Evolutionary conservation across 2,329 filamentous ascomycete genomes (phyloP).

Genomic region (Hirsutella rhossiliensis): DNA sequence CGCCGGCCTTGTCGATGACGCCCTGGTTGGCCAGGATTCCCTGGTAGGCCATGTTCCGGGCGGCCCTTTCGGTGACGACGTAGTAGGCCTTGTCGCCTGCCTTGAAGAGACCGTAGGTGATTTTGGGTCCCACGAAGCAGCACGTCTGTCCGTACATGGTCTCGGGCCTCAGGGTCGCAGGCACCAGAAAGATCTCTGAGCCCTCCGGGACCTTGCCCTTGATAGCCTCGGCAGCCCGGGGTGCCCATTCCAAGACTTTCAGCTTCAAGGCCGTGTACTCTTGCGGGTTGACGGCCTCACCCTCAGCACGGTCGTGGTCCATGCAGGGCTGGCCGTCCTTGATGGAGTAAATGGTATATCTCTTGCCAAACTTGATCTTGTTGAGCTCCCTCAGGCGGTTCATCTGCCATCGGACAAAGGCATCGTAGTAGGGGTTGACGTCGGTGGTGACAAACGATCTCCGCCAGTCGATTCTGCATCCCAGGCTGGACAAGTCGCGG

Average conservation of each 20-base stretch:
- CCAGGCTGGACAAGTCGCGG: conserved; percentile 70
- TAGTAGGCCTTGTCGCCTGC: conserved; percentile 68
- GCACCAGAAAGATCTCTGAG: conserved; percentile 77
- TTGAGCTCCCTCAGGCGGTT: conserved; percentile 75
- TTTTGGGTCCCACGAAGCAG: conserved; percentile 86
- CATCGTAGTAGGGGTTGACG: conserved; percentile 92
- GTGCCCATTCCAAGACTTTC: conserved; percentile 80
- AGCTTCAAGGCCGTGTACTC: conserved; percentile 92
- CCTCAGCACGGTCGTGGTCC: conserved; percentile 34
- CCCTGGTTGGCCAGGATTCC: conserved; percentile 71
- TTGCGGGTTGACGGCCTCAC: conserved; percentile 54
- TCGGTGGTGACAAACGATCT: conserved; percentile 90
- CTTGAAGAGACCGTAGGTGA: conserved; percentile 83
- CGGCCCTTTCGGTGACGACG: conserved; percentile 72
- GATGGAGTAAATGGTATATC: conserved; percentile 75
- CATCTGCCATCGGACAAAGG: conserved; percentile 97
- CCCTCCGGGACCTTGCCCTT: conserved; percentile 67
- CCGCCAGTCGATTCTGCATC: conserved; percentile 85
- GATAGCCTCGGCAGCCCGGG: conserved; percentile 58
- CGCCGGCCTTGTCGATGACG: conserved; percentile 59
- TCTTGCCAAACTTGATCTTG: conserved; percentile 88
- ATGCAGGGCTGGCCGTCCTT: conserved; percentile 34
- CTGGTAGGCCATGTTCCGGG: conserved; percentile 95
- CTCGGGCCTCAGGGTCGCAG: conserved; percentile 86
- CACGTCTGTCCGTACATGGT: conserved; percentile 98